These are phyloP conservation scores for Chamaecrista fasciculata DNA, from an alignment of 306 rosid species.

Conservation along the genomic window DNA sequence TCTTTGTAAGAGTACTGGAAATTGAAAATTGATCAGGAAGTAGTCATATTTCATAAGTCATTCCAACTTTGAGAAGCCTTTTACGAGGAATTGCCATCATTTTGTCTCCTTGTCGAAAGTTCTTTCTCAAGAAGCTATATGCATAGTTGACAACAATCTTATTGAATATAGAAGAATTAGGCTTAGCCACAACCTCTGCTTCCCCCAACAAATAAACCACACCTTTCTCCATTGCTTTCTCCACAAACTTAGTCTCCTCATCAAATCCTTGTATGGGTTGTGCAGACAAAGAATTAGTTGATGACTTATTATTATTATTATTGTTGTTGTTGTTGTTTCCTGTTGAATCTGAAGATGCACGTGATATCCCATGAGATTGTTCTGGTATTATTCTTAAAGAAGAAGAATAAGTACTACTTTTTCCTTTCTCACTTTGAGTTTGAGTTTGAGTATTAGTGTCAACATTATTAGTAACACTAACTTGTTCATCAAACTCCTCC, in stretches of 20 bases:
- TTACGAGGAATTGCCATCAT: slow-evolving; percentile 45
- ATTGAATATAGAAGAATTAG: slow-evolving; percentile 60
- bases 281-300: background rate
- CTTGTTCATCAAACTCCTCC: slow-evolving; percentile 1
- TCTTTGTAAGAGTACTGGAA: too few species aligned
- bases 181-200: slow-evolving; percentile 65
- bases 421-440: background rate
- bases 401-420: too few species aligned
- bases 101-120: slow-evolving; percentile 60
- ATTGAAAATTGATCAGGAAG: too few species aligned
- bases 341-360: slow-evolving; percentile 22
- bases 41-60: slow-evolving; percentile 43
- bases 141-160: slow-evolving; percentile 59
- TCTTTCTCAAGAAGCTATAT: slow-evolving; percentile 64
- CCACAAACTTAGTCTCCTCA: slow-evolving; percentile 53
- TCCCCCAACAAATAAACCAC: slow-evolving; percentile 74
- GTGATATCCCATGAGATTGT: background rate
- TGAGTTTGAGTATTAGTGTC: background rate
- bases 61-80: slow-evolving; percentile 68
- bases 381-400: slow-evolving; percentile 30
- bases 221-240: slow-evolving; percentile 54
- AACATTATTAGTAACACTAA: background rate
- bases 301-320: too few species aligned
- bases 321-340: too few species aligned
- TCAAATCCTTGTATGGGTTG: slow-evolving; percentile 41